Conservation (phyloP, 1,139 yeast species). For the Pichiaceae sp. region DNA sequence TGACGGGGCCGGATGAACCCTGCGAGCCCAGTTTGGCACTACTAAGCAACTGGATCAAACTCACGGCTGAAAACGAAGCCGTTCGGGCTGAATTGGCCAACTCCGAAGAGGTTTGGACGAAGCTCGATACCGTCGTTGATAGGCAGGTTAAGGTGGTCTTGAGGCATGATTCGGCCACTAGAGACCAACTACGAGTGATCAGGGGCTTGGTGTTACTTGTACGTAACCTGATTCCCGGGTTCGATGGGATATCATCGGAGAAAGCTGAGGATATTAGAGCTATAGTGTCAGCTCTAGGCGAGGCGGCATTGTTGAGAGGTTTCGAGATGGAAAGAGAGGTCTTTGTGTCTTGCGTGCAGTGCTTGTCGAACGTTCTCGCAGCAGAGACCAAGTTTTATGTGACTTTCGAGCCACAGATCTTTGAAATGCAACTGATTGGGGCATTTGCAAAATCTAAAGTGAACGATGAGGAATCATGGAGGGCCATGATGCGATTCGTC, state of each 20-base stretch:
- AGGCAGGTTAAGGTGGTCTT: neutral
- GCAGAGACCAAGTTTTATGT: neutral
- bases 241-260: neutral
- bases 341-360: neutral
- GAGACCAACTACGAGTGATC: neutral
- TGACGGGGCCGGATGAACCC: no score
- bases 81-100: neutral
- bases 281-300: neutral
- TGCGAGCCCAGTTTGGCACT: no score
- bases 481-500: neutral
- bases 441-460: neutral
- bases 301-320: neutral
- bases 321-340: neutral
- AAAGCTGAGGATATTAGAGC: neutral
- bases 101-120: neutral
- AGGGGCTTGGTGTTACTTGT: neutral
- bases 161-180: neutral
- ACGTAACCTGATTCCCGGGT: neutral
- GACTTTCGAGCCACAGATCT: neutral
- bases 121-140: neutral
- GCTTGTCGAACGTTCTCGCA: neutral
- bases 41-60: no score
- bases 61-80: neutral
- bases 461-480: neutral
- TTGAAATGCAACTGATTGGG: neutral